Evolutionary conservation across 2,329 filamentous ascomycete genomes (phyloP), one percentile per base, ranked within the genome.

Genomic region (Xylariomycetidae sp.): DNA sequence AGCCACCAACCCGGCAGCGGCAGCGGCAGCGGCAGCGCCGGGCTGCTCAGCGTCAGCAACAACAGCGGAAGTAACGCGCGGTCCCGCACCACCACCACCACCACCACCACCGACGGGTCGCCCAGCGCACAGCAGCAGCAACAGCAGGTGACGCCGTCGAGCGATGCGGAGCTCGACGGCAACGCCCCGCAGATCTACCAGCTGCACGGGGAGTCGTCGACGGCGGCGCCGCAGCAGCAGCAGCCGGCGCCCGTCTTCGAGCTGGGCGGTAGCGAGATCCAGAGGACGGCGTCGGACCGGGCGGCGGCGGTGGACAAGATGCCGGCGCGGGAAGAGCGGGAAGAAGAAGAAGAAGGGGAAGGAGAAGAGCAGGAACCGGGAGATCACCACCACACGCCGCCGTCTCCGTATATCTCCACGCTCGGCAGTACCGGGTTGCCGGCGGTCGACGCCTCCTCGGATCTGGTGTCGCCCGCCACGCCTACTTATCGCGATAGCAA

Each of bases 381-480:
- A n/a, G n/a, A n/a, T n/a, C n/a, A n/a, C n/a, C n/a, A n/a, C n/a
- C n/a, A n/a, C 20, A 37, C n/a, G 20, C 49, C 40, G 4, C 46
- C 42, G 20, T 52, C 49, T 6, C 50, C 52, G 3, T 38, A 46
- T 25, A 47, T 51, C 3, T 53, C 53, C 16, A 54, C 52, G 3
- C 25, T 52, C 8, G 51, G 46, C 3, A 49, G 38, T 19, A 26
- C 34, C 12, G 47, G 42, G 6, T 47, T 39, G 38, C 31, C 36
- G 19, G 44, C 34, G 33, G 37, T 22, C 6, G 43, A 49, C 19
- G 37, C 33, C 1, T 42, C 43, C 4, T 45, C 46, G 17, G 44
- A 47, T 22, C 25, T 51, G n/a, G 50, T 54, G 20, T 54, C 52
- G 5, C 50, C 52, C 18, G 40, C 44, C 13, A 48, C 50, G 10